Base-by-base conservation (phyloP, 169 alveolate species). In the Plasmodium ovale region DNA sequence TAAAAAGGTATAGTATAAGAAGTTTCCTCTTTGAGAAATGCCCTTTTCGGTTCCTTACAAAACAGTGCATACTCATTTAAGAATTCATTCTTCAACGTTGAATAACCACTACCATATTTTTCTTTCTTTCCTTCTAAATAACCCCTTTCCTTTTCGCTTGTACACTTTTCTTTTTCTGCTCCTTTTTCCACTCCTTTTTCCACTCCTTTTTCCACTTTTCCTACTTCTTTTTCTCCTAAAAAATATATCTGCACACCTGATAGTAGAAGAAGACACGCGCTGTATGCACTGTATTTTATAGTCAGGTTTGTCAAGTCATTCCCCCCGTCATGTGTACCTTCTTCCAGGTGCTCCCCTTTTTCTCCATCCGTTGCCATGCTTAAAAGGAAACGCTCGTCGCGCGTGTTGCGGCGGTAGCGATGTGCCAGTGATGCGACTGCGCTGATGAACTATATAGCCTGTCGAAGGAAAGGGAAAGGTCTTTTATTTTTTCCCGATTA, bases 1-100 rank as follows among this genome's bases (percentile, higher is more conserved):
- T 74, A 74, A 74, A 74, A 54, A 3, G 88, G 72, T 35, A 60
- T 59, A 33, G n/a, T 33, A 74, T 67, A 42, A n/a, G 72, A 27
- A 4, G 42, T 37, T 39, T 59, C 53, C 19, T 60, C 88, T 49
- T 39, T 59, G 19, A 59, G 58, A 12, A 14, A 49, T 16, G 47
- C 21, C 64, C 37, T 74, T 59, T 74, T 74, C 33, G 39, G 88
- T 31, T 25, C 62, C 14, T 21, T 49, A 42, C 16, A 35, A 64
- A 44, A 74, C 33, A 74, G 58, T 44, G 19, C 58, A 16, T 37
- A 74, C 25, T 74, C 88, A 59, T 67, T 29, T 42, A 74, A 23
- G 53, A 59, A 74, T 19, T 39, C 10, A 2, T 64, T 23, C 27
- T 58, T 47, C 60, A 60, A 29, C 0, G 54, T 27, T n/a, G n/a